Evolutionary conservation across 2,329 filamentous ascomycete species (phyloP).

Genomic region (Alternaria incomplexa): DNA sequence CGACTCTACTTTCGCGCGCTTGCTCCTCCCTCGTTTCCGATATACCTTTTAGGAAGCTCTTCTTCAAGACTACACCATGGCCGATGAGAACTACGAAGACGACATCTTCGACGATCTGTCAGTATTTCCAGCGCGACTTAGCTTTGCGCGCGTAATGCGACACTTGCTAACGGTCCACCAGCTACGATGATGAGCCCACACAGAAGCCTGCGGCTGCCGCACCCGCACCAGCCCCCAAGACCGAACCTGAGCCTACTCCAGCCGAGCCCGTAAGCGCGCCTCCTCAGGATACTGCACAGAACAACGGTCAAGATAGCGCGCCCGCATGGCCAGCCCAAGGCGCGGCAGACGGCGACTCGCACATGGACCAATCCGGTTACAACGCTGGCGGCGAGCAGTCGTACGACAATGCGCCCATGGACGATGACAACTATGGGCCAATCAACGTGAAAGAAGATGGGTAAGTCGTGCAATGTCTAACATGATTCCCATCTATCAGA

Average conservation of each 20-base stretch:
- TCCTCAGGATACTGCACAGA: conserved; percentile 21
- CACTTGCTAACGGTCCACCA: conserved; percentile 32
- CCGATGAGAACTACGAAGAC: conserved; percentile 86
- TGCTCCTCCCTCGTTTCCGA: neutral
- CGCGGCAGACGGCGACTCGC: conserved; percentile 31
- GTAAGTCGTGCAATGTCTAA: conserved; percentile 63
- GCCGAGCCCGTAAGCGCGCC: conserved; percentile 25
- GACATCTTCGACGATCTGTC: conserved; percentile 96
- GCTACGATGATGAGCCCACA: conserved; percentile 50
- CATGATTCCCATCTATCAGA: conserved; percentile 7
- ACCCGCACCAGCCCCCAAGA: conserved; percentile 23
- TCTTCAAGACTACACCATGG: conserved; percentile 59
- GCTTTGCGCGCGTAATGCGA: neutral
- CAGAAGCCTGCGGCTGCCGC: conserved; percentile 36
- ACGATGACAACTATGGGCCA: conserved; percentile 54
- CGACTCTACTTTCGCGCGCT: neutral
- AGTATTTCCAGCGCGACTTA: conserved; percentile 48
- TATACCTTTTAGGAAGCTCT: neutral
- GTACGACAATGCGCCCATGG: conserved; percentile 39
- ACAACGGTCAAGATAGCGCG: conserved; percentile 19
- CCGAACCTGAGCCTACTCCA: conserved; percentile 29
- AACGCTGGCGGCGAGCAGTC: conserved; percentile 39
- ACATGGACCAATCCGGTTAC: conserved; percentile 39
- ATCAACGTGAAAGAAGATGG: conserved; percentile 88
- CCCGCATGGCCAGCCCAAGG: conserved; percentile 26